phyloP scores from a whole-genome alignment of 768 basidiomycete species.

The Trametopsis cervina region DNA sequence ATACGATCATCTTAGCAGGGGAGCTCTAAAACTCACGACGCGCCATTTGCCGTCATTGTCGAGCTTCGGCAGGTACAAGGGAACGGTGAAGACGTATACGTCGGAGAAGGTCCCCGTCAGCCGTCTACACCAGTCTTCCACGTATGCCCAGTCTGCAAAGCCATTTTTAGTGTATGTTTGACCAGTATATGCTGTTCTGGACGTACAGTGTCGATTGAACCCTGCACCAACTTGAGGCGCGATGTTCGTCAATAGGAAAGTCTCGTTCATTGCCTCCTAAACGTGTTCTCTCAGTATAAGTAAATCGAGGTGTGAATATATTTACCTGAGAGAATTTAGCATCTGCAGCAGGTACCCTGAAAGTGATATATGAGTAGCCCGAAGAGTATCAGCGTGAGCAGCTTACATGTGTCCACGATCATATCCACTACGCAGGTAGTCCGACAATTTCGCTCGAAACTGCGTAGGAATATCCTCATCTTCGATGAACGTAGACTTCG shows the following conservation, averaged over 20 bases:
- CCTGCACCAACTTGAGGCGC: constrained; percentile 97
- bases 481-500: constrained; percentile 75
- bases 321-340: constrained; percentile 79
- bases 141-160: constrained; percentile 84
- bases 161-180: not conserved
- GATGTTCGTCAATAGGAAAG: constrained; percentile 91
- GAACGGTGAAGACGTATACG: constrained; percentile 96
- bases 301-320: too few relatives aligned
- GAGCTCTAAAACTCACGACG: constrained; percentile 53
- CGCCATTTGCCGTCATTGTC: constrained; percentile 92
- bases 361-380: constrained; percentile 3
- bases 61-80: constrained; percentile 86
- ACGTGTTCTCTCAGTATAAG: too few relatives aligned
- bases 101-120: constrained; percentile 85
- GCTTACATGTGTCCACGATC: constrained; percentile 95
- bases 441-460: constrained; percentile 80
- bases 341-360: constrained; percentile 93
- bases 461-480: constrained; percentile 67
- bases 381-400: not conserved
- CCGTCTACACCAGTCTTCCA: constrained; percentile 92
- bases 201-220: constrained; percentile 93
- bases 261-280: constrained; percentile 94
- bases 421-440: constrained; percentile 91
- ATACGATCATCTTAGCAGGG: constrained; percentile 4
- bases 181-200: not conserved